These are phyloP conservation scores for Balakata baccata DNA, from an alignment of 345 rosid species.

Conservation along the genomic window DNA sequence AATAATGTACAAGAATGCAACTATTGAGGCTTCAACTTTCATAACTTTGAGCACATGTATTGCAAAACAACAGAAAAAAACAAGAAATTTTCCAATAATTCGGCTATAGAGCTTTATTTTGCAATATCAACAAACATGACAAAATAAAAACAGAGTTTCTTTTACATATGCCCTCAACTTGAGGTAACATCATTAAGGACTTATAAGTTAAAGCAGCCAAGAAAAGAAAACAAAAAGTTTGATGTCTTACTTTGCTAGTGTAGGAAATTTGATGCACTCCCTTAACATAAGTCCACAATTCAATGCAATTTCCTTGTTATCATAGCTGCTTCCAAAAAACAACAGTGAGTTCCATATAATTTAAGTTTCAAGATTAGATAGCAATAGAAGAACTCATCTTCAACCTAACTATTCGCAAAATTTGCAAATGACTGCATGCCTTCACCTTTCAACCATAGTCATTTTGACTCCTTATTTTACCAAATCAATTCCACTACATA, in stretches of 20 bases:
- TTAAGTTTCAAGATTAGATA: conserved; percentile 1
- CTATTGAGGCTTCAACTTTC: background rate
- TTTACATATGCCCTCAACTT: background rate
- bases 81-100: background rate
- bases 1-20: background rate
- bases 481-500: too few relatives aligned
- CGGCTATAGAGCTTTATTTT: background rate
- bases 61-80: background rate
- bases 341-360: conserved; percentile 6
- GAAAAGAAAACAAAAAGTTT: conserved; percentile 8
- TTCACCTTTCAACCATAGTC: background rate
- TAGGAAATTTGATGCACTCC: conserved; percentile 93
- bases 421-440: background rate
- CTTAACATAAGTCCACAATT: conserved; percentile 88
- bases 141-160: background rate
- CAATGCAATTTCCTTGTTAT: conserved; percentile 89
- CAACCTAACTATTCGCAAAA: background rate
- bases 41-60: background rate
- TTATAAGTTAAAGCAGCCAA: background rate
- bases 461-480: background rate
- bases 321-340: conserved; percentile 64
- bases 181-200: conserved; percentile 12
- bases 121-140: background rate
- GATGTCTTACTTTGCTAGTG: conserved; percentile 81
- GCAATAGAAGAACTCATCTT: conserved; percentile 3